Conservation (phyloP, 2,329 filamentous ascomycete species). For the Chaetomium sp. region DNA sequence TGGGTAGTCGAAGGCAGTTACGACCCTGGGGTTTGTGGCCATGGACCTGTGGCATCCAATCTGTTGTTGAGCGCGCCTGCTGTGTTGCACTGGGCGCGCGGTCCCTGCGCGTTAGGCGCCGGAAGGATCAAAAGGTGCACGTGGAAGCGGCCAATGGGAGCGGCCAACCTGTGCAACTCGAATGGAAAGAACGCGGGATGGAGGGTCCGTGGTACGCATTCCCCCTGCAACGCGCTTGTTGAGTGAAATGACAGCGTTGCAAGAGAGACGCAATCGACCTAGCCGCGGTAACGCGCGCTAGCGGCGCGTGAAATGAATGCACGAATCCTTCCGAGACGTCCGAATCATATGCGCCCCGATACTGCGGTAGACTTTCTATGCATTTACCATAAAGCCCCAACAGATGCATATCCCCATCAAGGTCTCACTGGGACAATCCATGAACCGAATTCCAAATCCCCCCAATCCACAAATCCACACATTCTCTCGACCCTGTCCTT, state of each 20-base stretch:
- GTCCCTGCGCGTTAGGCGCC: conserved; percentile 5
- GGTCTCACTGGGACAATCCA: too few species aligned
- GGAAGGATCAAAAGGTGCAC: conserved; percentile 7
- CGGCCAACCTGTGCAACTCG: not conserved
- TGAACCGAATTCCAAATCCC: not conserved
- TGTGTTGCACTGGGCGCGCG: not conserved
- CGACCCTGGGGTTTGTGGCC: not conserved
- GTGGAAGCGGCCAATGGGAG: conserved; percentile 12
- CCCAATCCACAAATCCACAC: not conserved
- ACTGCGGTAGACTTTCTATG: too few species aligned
- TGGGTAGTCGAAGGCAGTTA: not conserved
- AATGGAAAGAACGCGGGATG: not conserved
- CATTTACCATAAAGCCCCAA: too few species aligned
- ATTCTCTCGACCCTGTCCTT: too few species aligned
- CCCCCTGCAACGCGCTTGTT: not conserved
- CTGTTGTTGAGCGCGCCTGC: not conserved
- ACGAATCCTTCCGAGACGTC: not conserved
- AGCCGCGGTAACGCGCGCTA: conserved; percentile 13
- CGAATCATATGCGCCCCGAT: too few species aligned
- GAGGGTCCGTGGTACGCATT: not conserved
- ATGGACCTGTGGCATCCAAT: not conserved
- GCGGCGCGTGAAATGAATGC: not conserved
- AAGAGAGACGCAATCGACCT: not conserved
- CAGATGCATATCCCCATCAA: not conserved
- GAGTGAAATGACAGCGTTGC: not conserved